Evolutionary conservation across 2,329 filamentous ascomycete genomes (phyloP).

Genomic region (Coniochaeta prunicola): DNA sequence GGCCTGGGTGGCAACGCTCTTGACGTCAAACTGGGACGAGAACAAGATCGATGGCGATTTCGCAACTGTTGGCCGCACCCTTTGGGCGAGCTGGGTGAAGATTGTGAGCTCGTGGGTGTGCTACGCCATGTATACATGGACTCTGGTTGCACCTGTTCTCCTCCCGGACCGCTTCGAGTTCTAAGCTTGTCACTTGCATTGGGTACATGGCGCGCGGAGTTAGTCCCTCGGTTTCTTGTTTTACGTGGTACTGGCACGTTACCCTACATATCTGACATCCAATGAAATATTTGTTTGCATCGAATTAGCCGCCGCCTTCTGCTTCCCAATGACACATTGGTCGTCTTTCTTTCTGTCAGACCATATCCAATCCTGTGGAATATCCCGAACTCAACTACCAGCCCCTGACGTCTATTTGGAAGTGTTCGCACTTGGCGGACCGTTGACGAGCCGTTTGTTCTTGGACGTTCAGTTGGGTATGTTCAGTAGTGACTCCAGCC

Average conservation of each 20-base stretch:
- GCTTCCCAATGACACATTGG: too few species aligned
- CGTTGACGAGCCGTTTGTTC: too few species aligned
- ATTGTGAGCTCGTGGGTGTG: conserved; percentile 97
- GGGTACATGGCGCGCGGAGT: not conserved
- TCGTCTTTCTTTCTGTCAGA: too few species aligned
- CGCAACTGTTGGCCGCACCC: conserved; percentile 86
- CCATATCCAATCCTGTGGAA: too few species aligned
- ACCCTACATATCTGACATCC: not conserved
- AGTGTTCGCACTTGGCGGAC: too few species aligned
- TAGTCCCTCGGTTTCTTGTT: not conserved
- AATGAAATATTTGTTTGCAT: not conserved
- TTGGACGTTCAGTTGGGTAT: too few species aligned
- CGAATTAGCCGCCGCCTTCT: too few species aligned
- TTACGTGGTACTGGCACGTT: not conserved
- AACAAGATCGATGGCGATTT: conserved; percentile 64
- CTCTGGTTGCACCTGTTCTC: conserved; percentile 75
- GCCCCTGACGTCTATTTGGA: too few species aligned
- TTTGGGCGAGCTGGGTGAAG: conserved; percentile 99
- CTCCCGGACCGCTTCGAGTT: conserved; percentile 80
- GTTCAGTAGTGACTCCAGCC: too few species aligned
- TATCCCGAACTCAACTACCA: too few species aligned
- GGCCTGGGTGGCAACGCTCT: conserved; percentile 86
- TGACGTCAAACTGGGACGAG: conserved; percentile 67
- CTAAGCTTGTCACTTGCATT: conserved; percentile 11
- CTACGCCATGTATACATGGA: conserved; percentile 92